Evolutionary conservation across 2,329 filamentous ascomycete genomes (phyloP).

Genomic region (Aureobasidium mangrovei): DNA sequence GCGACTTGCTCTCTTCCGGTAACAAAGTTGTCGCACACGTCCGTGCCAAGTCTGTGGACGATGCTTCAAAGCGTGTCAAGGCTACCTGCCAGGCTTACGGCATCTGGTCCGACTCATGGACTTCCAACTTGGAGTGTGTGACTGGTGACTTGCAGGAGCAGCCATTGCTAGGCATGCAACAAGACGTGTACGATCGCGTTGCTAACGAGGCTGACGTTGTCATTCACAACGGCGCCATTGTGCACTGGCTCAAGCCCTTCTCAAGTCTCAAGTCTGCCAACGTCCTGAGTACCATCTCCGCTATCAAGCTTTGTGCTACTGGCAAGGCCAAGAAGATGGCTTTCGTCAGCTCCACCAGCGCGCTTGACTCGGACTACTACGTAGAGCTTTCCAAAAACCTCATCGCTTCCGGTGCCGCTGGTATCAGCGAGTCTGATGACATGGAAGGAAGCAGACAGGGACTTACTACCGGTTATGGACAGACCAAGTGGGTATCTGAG

Average conservation of each 20-base stretch:
- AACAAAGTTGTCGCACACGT: slow-evolving; percentile 65
- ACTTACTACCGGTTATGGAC: slow-evolving; percentile 80
- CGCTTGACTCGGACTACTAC: slow-evolving; percentile 76
- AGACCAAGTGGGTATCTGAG: slow-evolving; percentile 77
- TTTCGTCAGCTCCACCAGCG: slow-evolving; percentile 75
- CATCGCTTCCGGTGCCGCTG: slow-evolving; percentile 51
- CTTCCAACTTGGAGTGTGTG: slow-evolving; percentile 54
- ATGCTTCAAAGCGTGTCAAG: slow-evolving; percentile 56
- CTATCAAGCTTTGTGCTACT: slow-evolving; percentile 63
- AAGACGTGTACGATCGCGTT: slow-evolving; percentile 56
- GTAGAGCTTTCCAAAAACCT: slow-evolving; percentile 60
- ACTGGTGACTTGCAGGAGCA: slow-evolving; percentile 63
- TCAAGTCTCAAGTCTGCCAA: slow-evolving; percentile 63
- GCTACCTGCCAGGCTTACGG: slow-evolving; percentile 67
- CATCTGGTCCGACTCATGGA: slow-evolving; percentile 67
- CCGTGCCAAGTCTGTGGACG: slow-evolving; percentile 54
- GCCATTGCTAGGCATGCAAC: slow-evolving; percentile 62
- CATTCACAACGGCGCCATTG: slow-evolving; percentile 69
- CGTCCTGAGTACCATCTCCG: slow-evolving; percentile 71
- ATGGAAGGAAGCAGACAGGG: slow-evolving; percentile 66
- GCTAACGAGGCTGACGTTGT: slow-evolving; percentile 57
- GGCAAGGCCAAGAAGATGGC: slow-evolving; percentile 71
- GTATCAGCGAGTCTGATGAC: slow-evolving; percentile 67
- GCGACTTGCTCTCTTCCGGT: slow-evolving; percentile 54
- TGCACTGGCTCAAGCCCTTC: slow-evolving; percentile 77